These are phyloP conservation scores for Colletotrichum plurivorum DNA, from an alignment of 2,329 filamentous ascomycete genomes.

Conservation along the genomic window DNA sequence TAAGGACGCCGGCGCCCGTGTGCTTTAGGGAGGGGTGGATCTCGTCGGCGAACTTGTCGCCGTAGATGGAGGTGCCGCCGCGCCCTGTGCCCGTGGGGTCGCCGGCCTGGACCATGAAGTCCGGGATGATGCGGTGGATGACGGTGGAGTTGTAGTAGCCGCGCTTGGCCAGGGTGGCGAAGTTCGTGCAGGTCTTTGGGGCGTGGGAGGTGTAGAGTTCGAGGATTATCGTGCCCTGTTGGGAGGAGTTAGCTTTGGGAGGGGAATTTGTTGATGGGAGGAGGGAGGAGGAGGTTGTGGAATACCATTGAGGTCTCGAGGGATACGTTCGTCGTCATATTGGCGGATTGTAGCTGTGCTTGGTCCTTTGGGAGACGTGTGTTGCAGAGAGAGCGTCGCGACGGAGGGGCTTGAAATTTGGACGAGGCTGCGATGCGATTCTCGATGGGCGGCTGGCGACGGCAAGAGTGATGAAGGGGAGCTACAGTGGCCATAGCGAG, in stretches of 20 bases:
- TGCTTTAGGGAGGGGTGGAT: constrained; percentile 85
- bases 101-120: constrained; percentile 97
- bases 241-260: neutral
- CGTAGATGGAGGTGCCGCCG: constrained; percentile 91
- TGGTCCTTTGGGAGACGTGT: neutral
- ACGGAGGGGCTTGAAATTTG: constrained; percentile 24
- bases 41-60: constrained; percentile 95
- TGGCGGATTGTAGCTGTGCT: constrained; percentile 36
- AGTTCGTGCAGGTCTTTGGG: constrained; percentile 91
- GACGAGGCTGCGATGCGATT: constrained; percentile 31
- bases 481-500: constrained; percentile 6
- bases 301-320: constrained; percentile 89
- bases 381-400: neutral
- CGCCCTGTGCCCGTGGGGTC: constrained; percentile 95
- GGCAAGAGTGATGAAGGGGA: neutral
- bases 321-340: constrained; percentile 83
- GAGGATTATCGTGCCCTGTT: constrained; percentile 83
- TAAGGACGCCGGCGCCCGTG: constrained; percentile 92
- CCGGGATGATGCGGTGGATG: constrained; percentile 95
- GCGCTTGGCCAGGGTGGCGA: constrained; percentile 81
- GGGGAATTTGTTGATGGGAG: too few relatives aligned
- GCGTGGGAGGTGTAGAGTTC: constrained; percentile 94
- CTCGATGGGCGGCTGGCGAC: constrained; percentile 19
- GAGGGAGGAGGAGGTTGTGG: neutral
- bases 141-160: constrained; percentile 90